Base-by-base conservation (phyloP, 306 rosid genomes). In the Medicago arabica region DNA sequence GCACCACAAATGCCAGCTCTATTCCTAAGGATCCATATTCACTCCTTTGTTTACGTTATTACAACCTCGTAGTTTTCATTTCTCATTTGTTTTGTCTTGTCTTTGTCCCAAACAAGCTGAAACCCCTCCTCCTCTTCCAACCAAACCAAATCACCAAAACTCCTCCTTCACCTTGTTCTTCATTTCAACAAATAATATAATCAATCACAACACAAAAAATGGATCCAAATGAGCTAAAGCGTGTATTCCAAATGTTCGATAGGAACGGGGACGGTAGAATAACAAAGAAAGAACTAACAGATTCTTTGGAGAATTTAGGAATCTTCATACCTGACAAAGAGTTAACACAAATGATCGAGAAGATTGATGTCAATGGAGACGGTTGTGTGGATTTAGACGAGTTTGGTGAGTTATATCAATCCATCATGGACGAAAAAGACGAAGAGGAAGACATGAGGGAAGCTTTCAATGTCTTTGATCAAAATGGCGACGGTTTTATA, bases 391-490 rank as follows among this genome's bases (percentile, higher is more conserved):
- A 93, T 75, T 75, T 89, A 0, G 91, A 85, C 0, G 98, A 93
- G 74, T 93, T 93, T 2, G 90, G 93, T 0, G 93, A 89, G 59
- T 68, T 93, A 3, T 89, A 93, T 67, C 90, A 83, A 2, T 87
- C 90, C 60, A 88, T 93, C 10, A 87, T 89, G 89, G 89, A 80
- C 10, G 92, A 86, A 25, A 83, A 83, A 0, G 89, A 91, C 6
- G 92, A 86, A 25, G 98, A 91, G 28, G 96, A 84, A 14, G 97
- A 91, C 76, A 89, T 93, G 96, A 83, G 66, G 80, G 96, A 93
- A 47, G 97, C 98, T 0, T 93, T 93, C 83, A 88, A 88, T 13
- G 97, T 91, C 1, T 93, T 93, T 7, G 96, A 93, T 44, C 92
- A 87, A 67, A 93, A 93, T 3, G 92, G 93, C 0, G 98, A 93